Conservation (phyloP, 2,329 filamentous ascomycete species). For the Fusarium oligoseptatum region DNA sequence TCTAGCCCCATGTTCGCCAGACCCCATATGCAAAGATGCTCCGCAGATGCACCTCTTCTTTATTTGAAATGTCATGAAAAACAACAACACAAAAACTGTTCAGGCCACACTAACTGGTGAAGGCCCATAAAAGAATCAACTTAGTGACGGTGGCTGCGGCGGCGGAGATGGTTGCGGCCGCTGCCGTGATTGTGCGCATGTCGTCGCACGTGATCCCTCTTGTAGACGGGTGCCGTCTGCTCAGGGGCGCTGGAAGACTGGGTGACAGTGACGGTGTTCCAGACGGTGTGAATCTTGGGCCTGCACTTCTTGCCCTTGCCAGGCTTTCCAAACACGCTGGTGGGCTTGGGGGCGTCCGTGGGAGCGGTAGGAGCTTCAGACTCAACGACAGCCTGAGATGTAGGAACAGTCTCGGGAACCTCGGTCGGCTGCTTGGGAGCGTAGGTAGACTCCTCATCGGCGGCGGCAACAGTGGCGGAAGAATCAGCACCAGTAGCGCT, state of each 20-base stretch:
- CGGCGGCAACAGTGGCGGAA: conserved; percentile 3
- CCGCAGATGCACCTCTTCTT: conserved; percentile 19
- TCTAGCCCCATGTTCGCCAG: conserved; percentile 14
- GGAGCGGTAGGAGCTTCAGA: conserved; percentile 30
- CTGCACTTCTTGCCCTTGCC: conserved; percentile 44
- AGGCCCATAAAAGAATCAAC: background rate
- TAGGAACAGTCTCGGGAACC: conserved; percentile 16
- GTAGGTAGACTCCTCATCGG: conserved; percentile 13
- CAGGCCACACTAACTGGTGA: conserved; percentile 17
- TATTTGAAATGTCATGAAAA: conserved; percentile 23
- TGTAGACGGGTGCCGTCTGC: conserved; percentile 35
- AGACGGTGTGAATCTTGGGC: conserved; percentile 55
- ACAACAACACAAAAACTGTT: background rate
- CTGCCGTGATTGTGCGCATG: conserved; percentile 54
- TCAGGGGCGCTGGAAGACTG: conserved; percentile 41
- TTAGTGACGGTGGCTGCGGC: conserved; percentile 49
- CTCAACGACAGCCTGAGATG: conserved; percentile 26
- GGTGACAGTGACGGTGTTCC: conserved; percentile 62
- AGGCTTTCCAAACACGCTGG: conserved; percentile 28
- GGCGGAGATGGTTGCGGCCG: conserved; percentile 34
- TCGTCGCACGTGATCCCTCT: conserved; percentile 49
- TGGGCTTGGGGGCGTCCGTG: conserved; percentile 31
- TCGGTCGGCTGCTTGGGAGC: conserved; percentile 11
- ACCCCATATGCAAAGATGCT: conserved; percentile 26
- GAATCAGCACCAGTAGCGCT: conserved; percentile 26